Evolutionary conservation across 2,329 filamentous ascomycete genomes (phyloP).

Genomic region (Fusarium bactridioides): DNA sequence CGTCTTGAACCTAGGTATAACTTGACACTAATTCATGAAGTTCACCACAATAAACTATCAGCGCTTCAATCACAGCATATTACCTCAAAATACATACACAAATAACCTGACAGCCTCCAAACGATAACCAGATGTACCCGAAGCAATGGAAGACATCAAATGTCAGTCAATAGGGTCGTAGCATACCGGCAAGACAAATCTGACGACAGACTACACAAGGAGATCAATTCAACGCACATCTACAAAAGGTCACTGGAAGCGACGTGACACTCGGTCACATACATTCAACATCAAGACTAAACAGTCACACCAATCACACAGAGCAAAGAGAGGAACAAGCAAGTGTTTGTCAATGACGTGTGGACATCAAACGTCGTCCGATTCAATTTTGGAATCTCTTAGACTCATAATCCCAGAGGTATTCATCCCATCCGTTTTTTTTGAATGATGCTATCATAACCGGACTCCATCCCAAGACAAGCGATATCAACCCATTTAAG

Average conservation of each 20-base stretch:
- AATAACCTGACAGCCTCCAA: not conserved
- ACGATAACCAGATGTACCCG: fast-evolving
- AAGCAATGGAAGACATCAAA: too few species aligned
- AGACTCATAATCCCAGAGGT: constrained; percentile 45
- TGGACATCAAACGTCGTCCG: constrained; percentile 39
- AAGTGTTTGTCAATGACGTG: constrained; percentile 23
- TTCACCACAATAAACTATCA: fast-evolving
- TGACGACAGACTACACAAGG: fast-evolving
- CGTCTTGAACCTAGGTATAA: fast-evolving
- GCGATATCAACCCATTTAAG: constrained; percentile 43
- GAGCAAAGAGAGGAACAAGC: too few species aligned
- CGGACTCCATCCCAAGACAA: constrained; percentile 48
- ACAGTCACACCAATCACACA: not conserved
- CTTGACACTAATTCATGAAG: fast-evolving
- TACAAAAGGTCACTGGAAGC: not conserved
- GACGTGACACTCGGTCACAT: not conserved
- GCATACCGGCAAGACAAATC: fast-evolving
- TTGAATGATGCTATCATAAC: constrained; percentile 50
- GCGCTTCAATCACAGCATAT: too few species aligned
- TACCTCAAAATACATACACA: fast-evolving
- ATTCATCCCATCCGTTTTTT: constrained; percentile 48
- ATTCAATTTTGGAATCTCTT: constrained; percentile 44
- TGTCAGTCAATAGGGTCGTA: fast-evolving
- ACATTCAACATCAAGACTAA: fast-evolving
- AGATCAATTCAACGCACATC: not conserved